phyloP scores from a whole-genome alignment of 83 land plant species.

The Diphasiastrum complanatum region DNA sequence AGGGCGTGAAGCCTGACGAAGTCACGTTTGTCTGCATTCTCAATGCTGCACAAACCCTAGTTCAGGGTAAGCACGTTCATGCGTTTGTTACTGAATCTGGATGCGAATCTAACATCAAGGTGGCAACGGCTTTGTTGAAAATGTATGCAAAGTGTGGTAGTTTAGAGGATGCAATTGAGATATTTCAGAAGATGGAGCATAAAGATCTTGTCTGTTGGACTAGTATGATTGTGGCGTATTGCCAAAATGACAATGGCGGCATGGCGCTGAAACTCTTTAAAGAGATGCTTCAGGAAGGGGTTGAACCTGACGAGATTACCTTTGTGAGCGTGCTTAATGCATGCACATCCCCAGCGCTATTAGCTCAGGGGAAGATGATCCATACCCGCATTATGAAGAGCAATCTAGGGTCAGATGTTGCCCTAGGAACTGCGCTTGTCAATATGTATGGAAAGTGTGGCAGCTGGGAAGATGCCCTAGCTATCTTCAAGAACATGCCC shows the following conservation, averaged over 20 bases:
- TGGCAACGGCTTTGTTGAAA: conserved; percentile 8
- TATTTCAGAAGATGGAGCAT: background rate
- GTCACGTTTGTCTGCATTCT: conserved; percentile 11
- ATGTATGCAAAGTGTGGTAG: conserved; percentile 14
- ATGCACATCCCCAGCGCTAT: background rate
- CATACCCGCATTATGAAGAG: background rate
- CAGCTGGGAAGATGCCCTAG: conserved; percentile 1
- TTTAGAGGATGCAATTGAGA: background rate
- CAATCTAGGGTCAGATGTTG: background rate
- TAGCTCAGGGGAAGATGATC: background rate
- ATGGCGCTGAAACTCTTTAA: background rate
- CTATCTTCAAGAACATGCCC: background rate
- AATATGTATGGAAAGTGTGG: conserved; percentile 13
- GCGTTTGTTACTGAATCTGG: conserved; percentile 6
- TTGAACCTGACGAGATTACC: background rate
- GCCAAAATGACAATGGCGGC: background rate
- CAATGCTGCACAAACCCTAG: background rate
- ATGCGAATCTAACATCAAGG: background rate
- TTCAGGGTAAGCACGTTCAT: background rate
- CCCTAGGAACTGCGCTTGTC: conserved; percentile 1
- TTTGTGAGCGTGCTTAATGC: conserved; percentile 1
- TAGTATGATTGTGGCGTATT: background rate
- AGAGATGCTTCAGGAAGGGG: background rate
- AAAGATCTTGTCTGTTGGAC: background rate
- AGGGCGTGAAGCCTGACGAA: background rate